Base-by-base conservation (phyloP, 345 rosid genomes). In the Turnera subulata region DNA sequence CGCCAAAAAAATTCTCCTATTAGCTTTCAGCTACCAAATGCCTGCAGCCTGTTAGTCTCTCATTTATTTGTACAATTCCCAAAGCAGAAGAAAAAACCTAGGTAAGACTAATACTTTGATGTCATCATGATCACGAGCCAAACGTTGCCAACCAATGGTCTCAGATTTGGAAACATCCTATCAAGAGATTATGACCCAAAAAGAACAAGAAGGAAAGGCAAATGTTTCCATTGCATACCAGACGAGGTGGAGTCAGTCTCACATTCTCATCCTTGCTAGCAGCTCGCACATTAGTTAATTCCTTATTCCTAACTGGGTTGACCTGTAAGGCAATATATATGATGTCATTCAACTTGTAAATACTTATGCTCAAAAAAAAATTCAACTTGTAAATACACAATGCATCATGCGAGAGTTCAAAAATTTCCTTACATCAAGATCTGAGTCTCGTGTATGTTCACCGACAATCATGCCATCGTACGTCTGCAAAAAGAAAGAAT, bases 391-490 rank as follows among this genome's bases (percentile, higher is more conserved):
- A n/a, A 19, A 69, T 38, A 46, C 6, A 52, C 2, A 61, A 37
- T 15, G 25, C 29, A 19, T 6, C 48, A 52, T 11, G 17, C 11
- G 22, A 53, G 14, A 39, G 52, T 18, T 6, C 23, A 23, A 56
- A 63, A 61, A 55, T 50, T 26, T 62, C 63, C 91, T 82, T 83
- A 93, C 99, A 74, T 93, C 99, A 24, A 93, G 97, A 79, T 93
- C 99, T 4, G 88, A 59, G 66, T 89, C 99, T 64, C 99, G 77
- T 66, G 99, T 80, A 76, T 93, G 97, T 74, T 93, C 99, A 66
- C 99, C 99, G 20, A 93, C 77, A 60, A 93, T 84, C 97, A 89
- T 93, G 64, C 99, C 99, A 73, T 93, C 99, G 58, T 93, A 93
- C 10, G 99, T 15, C 99, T 93, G 89, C 69, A 53, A 39, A 62